Evolutionary conservation across 108 stramenopile genomes (phyloP), one percentile per base, ranked within the genome.

Genomic region (Skeletonema marinoi): DNA sequence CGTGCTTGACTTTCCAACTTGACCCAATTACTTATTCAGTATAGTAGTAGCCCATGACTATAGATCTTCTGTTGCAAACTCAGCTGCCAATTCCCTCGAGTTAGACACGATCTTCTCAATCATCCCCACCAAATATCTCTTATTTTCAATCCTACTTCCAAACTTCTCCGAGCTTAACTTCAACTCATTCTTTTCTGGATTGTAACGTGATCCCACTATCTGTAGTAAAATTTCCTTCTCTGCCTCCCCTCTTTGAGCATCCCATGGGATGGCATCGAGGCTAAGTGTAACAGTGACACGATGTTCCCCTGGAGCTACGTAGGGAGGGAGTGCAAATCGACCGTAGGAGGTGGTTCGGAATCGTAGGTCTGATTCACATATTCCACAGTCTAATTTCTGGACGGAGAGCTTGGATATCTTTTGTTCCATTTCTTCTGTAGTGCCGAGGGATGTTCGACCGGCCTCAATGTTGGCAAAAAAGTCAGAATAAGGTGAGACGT

Each of bases 61-160:
- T 31, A 30, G 29, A 58, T 76, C 75, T 68, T 76, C 81, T 19
- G 64, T 71, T 35, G 69, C 67, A 76, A 83, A 84, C 51, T 88
- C 82, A 35, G 70, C 68, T 17, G 92, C 90, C 58, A 93, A 67
- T 29, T 61, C 74, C 66, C 79, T 87, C 9, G 92, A 66, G 59
- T 66, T 74, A 31, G 88, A 74, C 41, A 96, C 87, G 32, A 93
- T 85, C 58, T 88, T 81, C 46, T 96, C 90, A 76, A 96, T 81
- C 91, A 93, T 92, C n/a, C 85, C 85, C 19, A 88, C 90, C 30
- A 92, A 75, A 72, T 92, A 88, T 64, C 95, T 72, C 85, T 93
- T 93, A 71, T 96, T 96, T 71, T 96, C 95, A 70, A 96, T 96
- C 16, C 95, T 81, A 70, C 90, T 91, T 6, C 88, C 92, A 80